Evolutionary conservation across 371 early-diverging fungal genomes (phyloP), one percentile per base, ranked within the genome.

Genomic region (Nematocida minor): DNA sequence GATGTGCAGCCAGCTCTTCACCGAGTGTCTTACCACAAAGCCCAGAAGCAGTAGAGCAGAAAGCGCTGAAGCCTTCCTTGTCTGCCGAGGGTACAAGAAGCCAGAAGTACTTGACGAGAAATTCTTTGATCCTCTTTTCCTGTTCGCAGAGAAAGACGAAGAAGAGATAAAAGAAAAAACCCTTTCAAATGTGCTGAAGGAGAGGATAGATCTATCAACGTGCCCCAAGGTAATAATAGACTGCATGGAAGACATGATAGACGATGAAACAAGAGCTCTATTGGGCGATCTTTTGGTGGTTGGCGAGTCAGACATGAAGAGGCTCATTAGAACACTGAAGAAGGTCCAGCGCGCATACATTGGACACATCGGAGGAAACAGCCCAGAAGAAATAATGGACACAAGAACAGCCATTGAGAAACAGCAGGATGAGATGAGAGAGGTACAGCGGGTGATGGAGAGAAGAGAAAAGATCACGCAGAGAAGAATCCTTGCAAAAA

Each of bases 61-160:
- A 29, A 96, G 96, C 78, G 99, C 99, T n/a, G 99, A 99, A 89
- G 96, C 96, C 80, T 99, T 95, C 87, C 94, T 96, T 49, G 93
- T 96, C 4, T 97, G 97, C 87, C 87, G 90, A 40, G 93, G 91
- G 74, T 99, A 89, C 86, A 93, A 93, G 2, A 77, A 80, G 51
- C 94, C 95, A 46, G 93, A 94, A 82, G 90, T 91, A 83, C 91
- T 97, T 79, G 96, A 96, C 86, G 91, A 93, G 62, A 88, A 89
- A 64, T 88, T 96, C 79, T 88, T 99, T 79, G 94, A 97, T 82
- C 90, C 95, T 44, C 91, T 91, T 80, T 88, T 89, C 55, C 93
- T 96, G 18, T 99, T 99, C 85, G 90, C 91, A 78, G 82, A 81
- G 31, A 55, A 51, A 32, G 82, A 79, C 16, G 66, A 74, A 27